Evolutionary conservation across 2,329 filamentous ascomycete genomes (phyloP), one percentile per base, ranked within the genome.

Genomic region (Botrytis fabae): DNA sequence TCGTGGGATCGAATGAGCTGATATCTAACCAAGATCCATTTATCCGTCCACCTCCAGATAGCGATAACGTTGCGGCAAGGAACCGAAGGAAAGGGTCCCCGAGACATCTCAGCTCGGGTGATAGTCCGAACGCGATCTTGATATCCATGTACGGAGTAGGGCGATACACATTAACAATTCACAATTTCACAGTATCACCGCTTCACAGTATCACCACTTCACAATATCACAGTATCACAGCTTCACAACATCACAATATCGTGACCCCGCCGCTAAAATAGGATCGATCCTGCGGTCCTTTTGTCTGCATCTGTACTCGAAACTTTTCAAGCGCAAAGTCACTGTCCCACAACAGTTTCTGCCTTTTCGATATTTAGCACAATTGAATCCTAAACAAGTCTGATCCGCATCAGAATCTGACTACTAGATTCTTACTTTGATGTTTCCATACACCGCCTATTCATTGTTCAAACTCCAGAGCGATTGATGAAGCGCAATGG

Each of bases 51-150:
- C 38, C 40, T 28, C 61, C 40, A 63, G 61, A 63, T 42, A 63
- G 28, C 61, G 38, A 40, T 63, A 42, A 63, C 38, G n/a, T 35
- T 40, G 35, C 60, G 60, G 35, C 22, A 62, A 62, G 60, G 38
- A 62, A 62, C 60, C 60, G 35, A 18, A 42, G 8, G 60, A 1
- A n/a, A n/a, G 61, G 25, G 20, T 28, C 40, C 61, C 61, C 61
- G 61, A 63, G 40, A 64, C 61, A 46, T 64, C 9, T 46, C 40
- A 64, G 40, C 61, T 64, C 40, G 61, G 40, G 61, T 64, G 61
- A 18, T 42, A 44, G 40, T n/a, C 40, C 40, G 40, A 46, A 64
- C 61, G 61, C 46, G 61, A 64, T 44, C 40, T 32, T 46, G 25
- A 63, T 20, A 44, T 32, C 32, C 59, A 61, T 57, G n/a, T 57